Percentiles rank a stretch among this genome's conserved stretches.
Evolutionary conservation across 2,329 filamentous ascomycete genomes (phyloP).

Genomic region (Huntiella abstrusa): DNA sequence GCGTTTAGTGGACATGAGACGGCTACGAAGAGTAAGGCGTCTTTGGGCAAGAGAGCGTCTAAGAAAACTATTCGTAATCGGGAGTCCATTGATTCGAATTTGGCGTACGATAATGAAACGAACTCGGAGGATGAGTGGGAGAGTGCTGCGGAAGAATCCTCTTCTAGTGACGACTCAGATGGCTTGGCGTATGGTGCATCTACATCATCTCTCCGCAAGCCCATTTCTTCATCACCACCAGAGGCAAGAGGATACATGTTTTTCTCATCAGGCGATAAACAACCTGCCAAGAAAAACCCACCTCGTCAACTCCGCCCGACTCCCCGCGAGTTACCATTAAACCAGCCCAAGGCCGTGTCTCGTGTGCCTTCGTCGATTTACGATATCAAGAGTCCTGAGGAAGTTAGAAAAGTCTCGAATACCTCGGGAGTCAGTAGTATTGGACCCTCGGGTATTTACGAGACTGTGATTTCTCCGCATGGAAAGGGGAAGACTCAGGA

Average conservation of each 20-base stretch:
- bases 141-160: conserved; percentile 5
- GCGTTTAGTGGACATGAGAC: not conserved
- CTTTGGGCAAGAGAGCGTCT: not conserved
- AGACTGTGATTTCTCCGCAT: no score
- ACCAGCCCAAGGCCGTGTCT: not conserved
- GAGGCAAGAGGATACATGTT: not conserved
- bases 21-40: not conserved
- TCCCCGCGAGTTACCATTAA: not conserved
- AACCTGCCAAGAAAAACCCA: not conserved
- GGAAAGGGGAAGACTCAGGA: not conserved
- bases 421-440: not conserved
- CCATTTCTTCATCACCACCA: not conserved
- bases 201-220: not conserved
- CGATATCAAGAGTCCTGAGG: not conserved
- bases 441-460: no score
- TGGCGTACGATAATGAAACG: conserved; percentile 1
- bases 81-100: not conserved
- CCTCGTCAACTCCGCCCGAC: not conserved
- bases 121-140: conserved; percentile 7
- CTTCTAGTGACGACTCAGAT: conserved; percentile 2
- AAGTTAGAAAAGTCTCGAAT: not conserved
- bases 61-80: conserved; percentile 4
- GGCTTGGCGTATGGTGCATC: conserved; percentile 7
- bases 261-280: not conserved
- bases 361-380: not conserved